phyloP scores from a whole-genome alignment of 1,284 basidiomycete species.

The Trichosporon inkin region DNA sequence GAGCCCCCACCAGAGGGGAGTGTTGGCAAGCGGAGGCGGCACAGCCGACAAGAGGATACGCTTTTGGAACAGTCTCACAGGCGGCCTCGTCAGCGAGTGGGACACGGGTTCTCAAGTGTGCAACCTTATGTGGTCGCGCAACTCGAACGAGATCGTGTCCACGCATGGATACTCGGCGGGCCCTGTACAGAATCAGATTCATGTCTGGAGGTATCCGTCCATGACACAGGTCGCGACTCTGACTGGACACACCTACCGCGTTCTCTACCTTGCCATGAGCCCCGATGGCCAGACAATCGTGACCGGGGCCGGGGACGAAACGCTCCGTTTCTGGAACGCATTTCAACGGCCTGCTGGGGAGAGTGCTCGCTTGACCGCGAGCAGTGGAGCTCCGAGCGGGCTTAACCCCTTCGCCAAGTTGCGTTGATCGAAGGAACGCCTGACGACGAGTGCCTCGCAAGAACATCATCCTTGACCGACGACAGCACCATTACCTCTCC shows the following conservation, averaged over 20 bases:
- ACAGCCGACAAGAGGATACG: constrained; percentile 96
- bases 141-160: constrained; percentile 93
- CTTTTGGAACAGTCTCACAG: constrained; percentile 93
- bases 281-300: constrained; percentile 97
- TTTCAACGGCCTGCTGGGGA: constrained; percentile 56
- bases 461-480: not conserved
- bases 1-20: constrained; percentile 89
- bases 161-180: constrained; percentile 96
- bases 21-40: constrained; percentile 93
- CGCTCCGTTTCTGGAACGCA: constrained; percentile 92
- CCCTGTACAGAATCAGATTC: constrained; percentile 93
- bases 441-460: not conserved
- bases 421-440: not conserved
- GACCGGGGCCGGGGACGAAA: constrained; percentile 96
- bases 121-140: constrained; percentile 93
- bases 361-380: constrained; percentile 9
- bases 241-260: constrained; percentile 89
- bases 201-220: constrained; percentile 94
- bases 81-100: constrained; percentile 74
- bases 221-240: constrained; percentile 90
- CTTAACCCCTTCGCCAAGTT: constrained; percentile 20
- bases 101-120: constrained; percentile 95
- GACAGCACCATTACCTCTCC: not conserved
- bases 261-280: constrained; percentile 93
- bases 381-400: constrained; percentile 7